Evolutionary conservation across 441 rosid species (phyloP).

Genomic region (Geranium incanum): DNA sequence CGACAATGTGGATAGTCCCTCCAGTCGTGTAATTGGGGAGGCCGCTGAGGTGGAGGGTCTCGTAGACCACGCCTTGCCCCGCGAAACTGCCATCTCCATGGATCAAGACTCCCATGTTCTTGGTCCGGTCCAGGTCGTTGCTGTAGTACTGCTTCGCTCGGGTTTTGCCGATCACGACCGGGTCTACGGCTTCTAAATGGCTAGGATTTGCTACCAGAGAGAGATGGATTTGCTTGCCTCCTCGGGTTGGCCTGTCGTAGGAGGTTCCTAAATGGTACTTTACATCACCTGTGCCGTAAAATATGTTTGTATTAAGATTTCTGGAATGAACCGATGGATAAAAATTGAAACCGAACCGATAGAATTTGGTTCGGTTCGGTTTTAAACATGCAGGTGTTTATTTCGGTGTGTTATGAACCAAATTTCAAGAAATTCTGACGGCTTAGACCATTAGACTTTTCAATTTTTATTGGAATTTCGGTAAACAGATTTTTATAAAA

Average conservation of each 20-base stretch:
- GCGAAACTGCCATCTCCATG: slow-evolving; percentile 30
- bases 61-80: slow-evolving; percentile 29
- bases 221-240: slow-evolving; percentile 26
- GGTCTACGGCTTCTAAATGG: slow-evolving; percentile 30
- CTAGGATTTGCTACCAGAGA: slow-evolving; percentile 29
- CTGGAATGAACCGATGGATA: too few relatives aligned
- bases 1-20: slow-evolving; percentile 26
- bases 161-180: slow-evolving; percentile 27
- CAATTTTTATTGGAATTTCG: too few relatives aligned
- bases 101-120: slow-evolving; percentile 25
- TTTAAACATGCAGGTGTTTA: too few relatives aligned
- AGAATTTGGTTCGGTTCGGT: too few relatives aligned
- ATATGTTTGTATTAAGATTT: too few relatives aligned
- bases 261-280: slow-evolving; percentile 27
- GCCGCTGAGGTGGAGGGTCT: slow-evolving; percentile 28
- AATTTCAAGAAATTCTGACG: too few relatives aligned
- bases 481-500: too few relatives aligned
- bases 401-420: too few relatives aligned
- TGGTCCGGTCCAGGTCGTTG: slow-evolving; percentile 21
- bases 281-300: slow-evolving; percentile 13
- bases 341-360: too few relatives aligned
- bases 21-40: slow-evolving; percentile 27
- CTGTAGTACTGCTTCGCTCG: slow-evolving; percentile 26
- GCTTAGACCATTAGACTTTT: too few relatives aligned
- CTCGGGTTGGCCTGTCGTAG: slow-evolving; percentile 10